Conservation (phyloP, 2,329 filamentous ascomycete species). For the Clonostachys byssicola region DNA sequence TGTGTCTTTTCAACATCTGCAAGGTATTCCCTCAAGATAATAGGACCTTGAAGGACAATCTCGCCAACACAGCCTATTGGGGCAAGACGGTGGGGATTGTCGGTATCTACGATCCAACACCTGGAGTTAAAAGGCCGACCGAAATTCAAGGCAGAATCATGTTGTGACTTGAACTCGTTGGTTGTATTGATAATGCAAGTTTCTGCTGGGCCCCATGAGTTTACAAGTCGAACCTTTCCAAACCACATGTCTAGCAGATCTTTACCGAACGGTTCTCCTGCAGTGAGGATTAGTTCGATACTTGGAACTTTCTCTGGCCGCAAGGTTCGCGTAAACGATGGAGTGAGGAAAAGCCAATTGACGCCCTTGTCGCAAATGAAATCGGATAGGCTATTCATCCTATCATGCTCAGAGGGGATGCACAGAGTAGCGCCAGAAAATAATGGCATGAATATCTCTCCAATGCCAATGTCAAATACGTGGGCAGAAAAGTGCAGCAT, state of each 20-base stretch:
- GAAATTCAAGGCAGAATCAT: constrained; percentile 1
- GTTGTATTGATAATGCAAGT: constrained; percentile 3
- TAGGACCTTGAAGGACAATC: constrained; percentile 18
- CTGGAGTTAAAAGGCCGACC: constrained; percentile 4
- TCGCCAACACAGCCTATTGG: constrained; percentile 8
- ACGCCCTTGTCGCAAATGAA: constrained; percentile 2
- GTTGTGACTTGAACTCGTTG: not conserved
- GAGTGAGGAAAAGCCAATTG: constrained; percentile 1
- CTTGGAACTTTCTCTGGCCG: constrained; percentile 1
- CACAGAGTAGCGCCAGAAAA: constrained; percentile 7
- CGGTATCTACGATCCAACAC: constrained; percentile 5
- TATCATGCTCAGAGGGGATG: constrained; percentile 6
- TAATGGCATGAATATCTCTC: constrained; percentile 7
- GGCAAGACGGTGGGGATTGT: constrained; percentile 1
- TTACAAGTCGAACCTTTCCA: constrained; percentile 3
- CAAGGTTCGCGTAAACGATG: constrained; percentile 1
- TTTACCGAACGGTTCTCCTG: constrained; percentile 7
- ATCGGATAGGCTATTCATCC: constrained; percentile 3
- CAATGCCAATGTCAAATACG: constrained; percentile 8
- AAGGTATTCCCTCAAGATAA: constrained; percentile 41
- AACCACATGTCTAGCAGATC: constrained; percentile 4
- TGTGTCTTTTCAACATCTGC: constrained; percentile 22
- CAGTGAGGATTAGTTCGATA: constrained; percentile 3
- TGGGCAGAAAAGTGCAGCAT: constrained; percentile 11
- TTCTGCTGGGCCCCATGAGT: constrained; percentile 6